Percentiles rank a stretch among this genome's conserved stretches.
Evolutionary conservation across 2,329 filamentous ascomycete species (phyloP).

Genomic region (Hortaea sp.): DNA sequence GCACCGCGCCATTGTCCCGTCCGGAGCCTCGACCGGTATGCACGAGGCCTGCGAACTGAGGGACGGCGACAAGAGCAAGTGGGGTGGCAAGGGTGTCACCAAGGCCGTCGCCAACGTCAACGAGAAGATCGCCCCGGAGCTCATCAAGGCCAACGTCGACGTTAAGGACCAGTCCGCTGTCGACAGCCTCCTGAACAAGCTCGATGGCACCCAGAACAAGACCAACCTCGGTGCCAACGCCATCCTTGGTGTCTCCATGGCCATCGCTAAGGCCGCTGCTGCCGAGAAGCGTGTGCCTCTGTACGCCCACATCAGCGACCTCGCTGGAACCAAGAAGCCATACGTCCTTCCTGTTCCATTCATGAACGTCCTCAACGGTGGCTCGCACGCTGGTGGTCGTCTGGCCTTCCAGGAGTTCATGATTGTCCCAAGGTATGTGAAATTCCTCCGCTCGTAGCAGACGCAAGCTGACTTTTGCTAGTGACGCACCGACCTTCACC

Average conservation of each 20-base stretch:
- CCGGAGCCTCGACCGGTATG: constrained; percentile 77
- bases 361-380: constrained; percentile 52
- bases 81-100: constrained; percentile 46
- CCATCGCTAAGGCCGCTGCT: constrained; percentile 47
- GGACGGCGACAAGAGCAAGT: constrained; percentile 44
- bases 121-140: constrained; percentile 43
- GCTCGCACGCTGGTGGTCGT: constrained; percentile 94
- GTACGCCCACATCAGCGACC: constrained; percentile 48
- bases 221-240: constrained; percentile 50
- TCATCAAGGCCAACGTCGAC: constrained; percentile 45
- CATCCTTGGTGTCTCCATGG: constrained; percentile 51
- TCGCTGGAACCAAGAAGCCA: constrained; percentile 43
- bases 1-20: constrained; percentile 91
- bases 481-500: constrained; percentile 76
- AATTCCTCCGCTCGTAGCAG: constrained; percentile 7
- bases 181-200: constrained; percentile 43
- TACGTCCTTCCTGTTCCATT: constrained; percentile 49
- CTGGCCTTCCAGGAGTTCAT: constrained; percentile 53
- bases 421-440: constrained; percentile 39
- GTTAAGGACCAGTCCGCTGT: constrained; percentile 46
- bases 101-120: constrained; percentile 48
- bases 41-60: constrained; percentile 45
- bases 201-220: constrained; percentile 52
- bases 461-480: constrained; percentile 25
- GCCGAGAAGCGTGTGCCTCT: constrained; percentile 46